These are phyloP conservation scores for Xylariaceae sp. DNA, from an alignment of 2,329 filamentous ascomycete genomes.

Conservation along the genomic window DNA sequence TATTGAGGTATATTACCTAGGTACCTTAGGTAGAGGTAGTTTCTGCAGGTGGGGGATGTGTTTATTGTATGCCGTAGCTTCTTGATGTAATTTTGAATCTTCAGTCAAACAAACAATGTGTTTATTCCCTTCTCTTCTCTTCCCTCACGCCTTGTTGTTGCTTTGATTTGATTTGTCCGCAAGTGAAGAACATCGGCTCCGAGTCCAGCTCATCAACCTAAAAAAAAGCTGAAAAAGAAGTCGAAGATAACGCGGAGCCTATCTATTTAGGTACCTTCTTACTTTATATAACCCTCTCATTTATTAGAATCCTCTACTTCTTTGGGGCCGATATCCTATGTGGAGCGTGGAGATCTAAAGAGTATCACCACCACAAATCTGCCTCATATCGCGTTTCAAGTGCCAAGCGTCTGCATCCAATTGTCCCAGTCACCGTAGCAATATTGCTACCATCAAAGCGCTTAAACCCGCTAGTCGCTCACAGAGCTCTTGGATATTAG, in stretches of 20 bases:
- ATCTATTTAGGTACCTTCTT: too few species aligned
- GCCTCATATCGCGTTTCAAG: constrained; percentile 6
- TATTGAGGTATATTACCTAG: too few species aligned
- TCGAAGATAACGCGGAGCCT: too few species aligned
- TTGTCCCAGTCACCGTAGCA: background rate
- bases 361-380: constrained; percentile 6
- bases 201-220: too few species aligned
- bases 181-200: too few species aligned
- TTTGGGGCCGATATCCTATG: background rate
- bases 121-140: background rate
- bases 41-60: background rate
- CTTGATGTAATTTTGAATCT: constrained; percentile 1
- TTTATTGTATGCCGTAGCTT: background rate
- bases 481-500: too few species aligned
- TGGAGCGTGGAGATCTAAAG: background rate
- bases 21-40: background rate
- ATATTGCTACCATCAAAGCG: background rate
- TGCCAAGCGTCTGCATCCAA: constrained; percentile 3
- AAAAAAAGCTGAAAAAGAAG: too few species aligned
- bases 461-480: background rate
- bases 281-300: too few species aligned
- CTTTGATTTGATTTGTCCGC: too few species aligned
- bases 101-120: background rate
- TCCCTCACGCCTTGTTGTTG: too few species aligned
- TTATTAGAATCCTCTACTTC: too few species aligned